phyloP scores from a whole-genome alignment of 2,329 filamentous ascomycete genomes.

The Thermoascus crustaceus region DNA sequence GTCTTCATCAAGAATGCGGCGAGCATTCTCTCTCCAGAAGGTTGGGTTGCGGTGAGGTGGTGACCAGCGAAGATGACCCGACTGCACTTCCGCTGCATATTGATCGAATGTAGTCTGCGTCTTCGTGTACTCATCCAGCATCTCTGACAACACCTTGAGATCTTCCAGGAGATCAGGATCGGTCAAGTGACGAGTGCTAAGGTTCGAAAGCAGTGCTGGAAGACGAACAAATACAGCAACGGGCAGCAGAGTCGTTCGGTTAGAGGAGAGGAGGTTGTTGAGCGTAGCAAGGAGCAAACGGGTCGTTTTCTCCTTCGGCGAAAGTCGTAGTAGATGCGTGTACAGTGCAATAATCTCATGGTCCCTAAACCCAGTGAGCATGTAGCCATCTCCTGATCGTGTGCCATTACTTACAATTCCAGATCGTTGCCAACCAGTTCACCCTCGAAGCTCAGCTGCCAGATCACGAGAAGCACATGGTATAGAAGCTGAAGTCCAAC shows the following conservation, averaged over 20 bases:
- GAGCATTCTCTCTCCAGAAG: slow-evolving; percentile 89
- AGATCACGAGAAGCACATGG: slow-evolving; percentile 84
- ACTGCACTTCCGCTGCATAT: slow-evolving; percentile 72
- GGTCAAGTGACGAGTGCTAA: slow-evolving; percentile 45
- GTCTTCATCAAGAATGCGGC: slow-evolving; percentile 74
- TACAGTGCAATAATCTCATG: slow-evolving; percentile 89
- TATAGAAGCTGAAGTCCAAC: slow-evolving; percentile 91
- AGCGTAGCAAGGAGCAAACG: slow-evolving; percentile 83
- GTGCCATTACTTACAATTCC: slow-evolving; percentile 58
- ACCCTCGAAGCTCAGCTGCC: slow-evolving; percentile 92
- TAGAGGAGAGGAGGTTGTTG: slow-evolving; percentile 72
- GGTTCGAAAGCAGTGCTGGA: slow-evolving; percentile 52
- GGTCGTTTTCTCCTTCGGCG: slow-evolving; percentile 96
- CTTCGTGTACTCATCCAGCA: slow-evolving; percentile 77
- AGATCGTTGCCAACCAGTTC: slow-evolving; percentile 65
- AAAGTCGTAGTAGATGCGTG: slow-evolving; percentile 82
- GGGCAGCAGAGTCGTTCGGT: slow-evolving; percentile 62
- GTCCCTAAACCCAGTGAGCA: slow-evolving; percentile 50
- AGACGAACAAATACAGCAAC: slow-evolving; percentile 80
- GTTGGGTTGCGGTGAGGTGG: slow-evolving; percentile 77
- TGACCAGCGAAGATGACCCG: slow-evolving; percentile 85
- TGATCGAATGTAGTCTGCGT: slow-evolving; percentile 60
- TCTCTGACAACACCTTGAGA: slow-evolving; percentile 45
- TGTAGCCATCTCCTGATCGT: neutral
- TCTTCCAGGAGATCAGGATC: slow-evolving; percentile 44